Percentiles rank a stretch among this genome's conserved stretches.
These are phyloP conservation scores for Chrysosporium queenslandicum DNA, from an alignment of 2,329 filamentous ascomycete genomes.

Conservation along the genomic window DNA sequence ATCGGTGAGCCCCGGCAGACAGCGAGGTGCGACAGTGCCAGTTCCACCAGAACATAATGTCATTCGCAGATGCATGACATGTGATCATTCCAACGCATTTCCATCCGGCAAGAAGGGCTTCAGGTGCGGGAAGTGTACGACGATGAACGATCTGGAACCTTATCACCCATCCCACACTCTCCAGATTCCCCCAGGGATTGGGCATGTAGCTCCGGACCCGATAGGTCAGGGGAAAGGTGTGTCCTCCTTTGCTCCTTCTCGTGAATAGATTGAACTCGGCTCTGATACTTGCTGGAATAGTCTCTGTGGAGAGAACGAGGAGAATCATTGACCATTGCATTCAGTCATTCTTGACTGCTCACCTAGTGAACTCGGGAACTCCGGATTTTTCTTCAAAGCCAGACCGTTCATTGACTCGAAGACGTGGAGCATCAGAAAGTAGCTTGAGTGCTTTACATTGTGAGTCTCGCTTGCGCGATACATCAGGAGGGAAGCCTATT, in stretches of 20 bases:
- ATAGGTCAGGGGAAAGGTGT: background rate
- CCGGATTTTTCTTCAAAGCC: background rate
- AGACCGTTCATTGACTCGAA: background rate
- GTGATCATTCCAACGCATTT: constrained; percentile 70
- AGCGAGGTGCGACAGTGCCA: constrained; percentile 25
- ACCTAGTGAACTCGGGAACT: background rate
- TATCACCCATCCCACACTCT: constrained; percentile 20
- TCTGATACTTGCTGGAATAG: constrained; percentile 3
- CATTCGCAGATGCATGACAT: constrained; percentile 74
- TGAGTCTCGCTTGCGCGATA: background rate
- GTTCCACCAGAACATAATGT: constrained; percentile 50
- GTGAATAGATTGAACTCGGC: background rate
- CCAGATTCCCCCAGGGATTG: background rate
- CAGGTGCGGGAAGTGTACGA: constrained; percentile 72
- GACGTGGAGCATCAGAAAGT: constrained; percentile 4
- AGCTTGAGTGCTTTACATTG: background rate
- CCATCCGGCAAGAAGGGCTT: constrained; percentile 63
- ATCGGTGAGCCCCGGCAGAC: constrained; percentile 29
- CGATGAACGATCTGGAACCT: constrained; percentile 66
- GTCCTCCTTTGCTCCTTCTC: background rate
- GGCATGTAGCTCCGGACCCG: background rate
- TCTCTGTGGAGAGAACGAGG: constrained; percentile 14
- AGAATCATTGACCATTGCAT: constrained; percentile 14
- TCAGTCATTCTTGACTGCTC: background rate
- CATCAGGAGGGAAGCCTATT: background rate